Evolutionary conservation across 1,284 basidiomycete genomes (phyloP), one percentile per base, ranked within the genome.

Genomic region (Melanopsichium pennsylvanicum): DNA sequence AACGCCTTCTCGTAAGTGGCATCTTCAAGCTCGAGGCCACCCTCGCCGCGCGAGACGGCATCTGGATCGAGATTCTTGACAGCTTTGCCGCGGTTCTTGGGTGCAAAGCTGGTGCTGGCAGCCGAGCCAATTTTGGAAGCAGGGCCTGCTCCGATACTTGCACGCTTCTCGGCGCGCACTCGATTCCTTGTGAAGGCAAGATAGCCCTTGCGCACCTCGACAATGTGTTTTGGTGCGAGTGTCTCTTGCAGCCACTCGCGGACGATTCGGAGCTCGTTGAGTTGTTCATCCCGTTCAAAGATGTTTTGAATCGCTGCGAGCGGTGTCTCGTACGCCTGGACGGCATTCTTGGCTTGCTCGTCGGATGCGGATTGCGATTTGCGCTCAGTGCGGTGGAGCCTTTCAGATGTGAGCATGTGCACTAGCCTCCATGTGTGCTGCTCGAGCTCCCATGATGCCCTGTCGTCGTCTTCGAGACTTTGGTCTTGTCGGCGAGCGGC

Each of bases 1-100:
- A 94, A 82, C 12, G 86, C 86, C 76, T 89, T 90, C 78, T 94
- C 92, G 74, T 90, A 90, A 41, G 85, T 87, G 1, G 64, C 67
- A 32, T 78, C 77, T 27, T 78, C 76, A 3, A 77, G 57, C 51
- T 79, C 77, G 29, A 70, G 54, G 3, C 63, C 49, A 13, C 76
- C 73, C 21, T 71, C 56, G n/a, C 75, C 70, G 16, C 74, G 54
- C 19, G 66, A 55, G 22, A 66, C 60, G 12, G 76, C 76, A 51
- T 79, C 77, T 3, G 77, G 77, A 19, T 79, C 77, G n/a, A 79
- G 61, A 16, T 71, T 64, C 45, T 73, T 60, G 48, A 75, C 72
- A 9, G 51, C 58, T 26, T 69, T 67, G 23, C 71, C 71, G 16
- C 61, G 56, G 18, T 70, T 63, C 36, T 73, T 64, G 29, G 69